Base-by-base conservation (phyloP, 192 early-diverging fungal genomes). In the Chytriomyces hyalinus region DNA sequence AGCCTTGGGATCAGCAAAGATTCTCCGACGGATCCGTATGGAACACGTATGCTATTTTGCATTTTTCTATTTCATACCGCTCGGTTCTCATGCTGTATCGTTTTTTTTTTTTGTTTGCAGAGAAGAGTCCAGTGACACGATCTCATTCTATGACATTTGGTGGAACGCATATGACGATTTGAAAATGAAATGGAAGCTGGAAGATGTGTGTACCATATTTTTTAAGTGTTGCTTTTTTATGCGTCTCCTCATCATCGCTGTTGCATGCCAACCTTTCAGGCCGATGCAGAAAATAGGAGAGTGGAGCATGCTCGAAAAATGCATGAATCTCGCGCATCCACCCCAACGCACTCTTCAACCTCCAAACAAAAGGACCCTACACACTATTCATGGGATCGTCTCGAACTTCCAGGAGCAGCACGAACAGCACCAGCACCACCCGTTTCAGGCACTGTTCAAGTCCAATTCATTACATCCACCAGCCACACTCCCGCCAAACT, bases 1-100 rank as follows among this genome's bases (percentile, higher is more conserved):
- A 98, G 84, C 97, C 97, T 6, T 98, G 97, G 97, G 86, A 88
- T 63, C 93, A 90, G 84, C 49, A 84, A 88, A 36, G 92, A 24
- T 89, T 87, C 63, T 48, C 70, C 0, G 80, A 81, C 73, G 80
- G 80, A 11, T 49, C 80, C 6, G 75, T 81, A 24, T 60, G 68
- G 36, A 67, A 81, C 36, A 67, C 51, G 80, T 81, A 49, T 65
- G 46, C 1, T 44, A 3, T 62, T 22, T 22, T 60, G 10, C 44
- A 26, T 53, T 24, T 24, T n/a, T 63, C 24, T 5, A 5, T 36
- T 69, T 20, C 15, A 48, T 50, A 3, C 36, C 36, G 36, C 36
- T 36, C 36, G 36, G 36, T 7, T 15, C 24, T 44, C 15, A 44
- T 49, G n/a, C 67, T 1, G 11, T 3, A 67, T 13, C 43, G 4